Conservation (phyloP, 1,284 basidiomycete species). For the Moesziomyces sp. region DNA sequence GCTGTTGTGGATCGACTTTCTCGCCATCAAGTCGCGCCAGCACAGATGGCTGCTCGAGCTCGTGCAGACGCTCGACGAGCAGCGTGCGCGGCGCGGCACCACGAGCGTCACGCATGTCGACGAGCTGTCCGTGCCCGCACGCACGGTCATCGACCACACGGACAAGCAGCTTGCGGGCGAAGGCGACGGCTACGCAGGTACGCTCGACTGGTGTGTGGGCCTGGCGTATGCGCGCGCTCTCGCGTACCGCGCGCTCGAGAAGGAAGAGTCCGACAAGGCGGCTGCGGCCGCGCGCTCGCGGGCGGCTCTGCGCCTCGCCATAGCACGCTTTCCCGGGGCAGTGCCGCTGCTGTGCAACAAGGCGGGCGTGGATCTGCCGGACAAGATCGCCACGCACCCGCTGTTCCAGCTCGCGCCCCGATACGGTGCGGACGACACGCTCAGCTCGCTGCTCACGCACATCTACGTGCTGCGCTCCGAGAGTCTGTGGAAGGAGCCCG, state of each 20-base stretch:
- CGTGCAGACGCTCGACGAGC: conserved; percentile 48
- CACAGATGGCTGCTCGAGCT: conserved; percentile 60
- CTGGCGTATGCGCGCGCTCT: conserved; percentile 56
- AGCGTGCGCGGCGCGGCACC: conserved; percentile 11
- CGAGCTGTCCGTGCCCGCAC: conserved; percentile 36
- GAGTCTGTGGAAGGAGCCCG: conserved; percentile 63
- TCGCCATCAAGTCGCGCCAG: conserved; percentile 62
- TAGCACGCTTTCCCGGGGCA: conserved; percentile 56
- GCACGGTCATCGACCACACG: conserved; percentile 43
- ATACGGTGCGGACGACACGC: conserved; percentile 24
- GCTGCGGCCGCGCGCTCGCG: conserved; percentile 21
- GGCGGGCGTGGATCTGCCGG: conserved; percentile 44
- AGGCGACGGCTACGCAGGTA: conserved; percentile 28
- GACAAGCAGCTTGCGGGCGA: conserved; percentile 46
- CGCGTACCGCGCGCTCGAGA: conserved; percentile 54
- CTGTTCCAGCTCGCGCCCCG: conserved; percentile 23
- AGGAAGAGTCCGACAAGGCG: conserved; percentile 50
- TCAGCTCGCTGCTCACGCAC: conserved; percentile 55
- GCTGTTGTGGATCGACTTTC: conserved; percentile 66
- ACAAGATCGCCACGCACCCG: conserved; percentile 25
- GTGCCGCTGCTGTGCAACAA: conserved; percentile 59
- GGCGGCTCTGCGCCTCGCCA: conserved; percentile 55
- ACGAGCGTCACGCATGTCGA: conserved; percentile 21
- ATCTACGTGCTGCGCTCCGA: conserved; percentile 62
- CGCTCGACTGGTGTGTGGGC: conserved; percentile 64